Percentiles rank a stretch among this genome's conserved stretches.
phyloP scores from a whole-genome alignment of 73 alveolate species.

The Paramecium biaurelia region DNA sequence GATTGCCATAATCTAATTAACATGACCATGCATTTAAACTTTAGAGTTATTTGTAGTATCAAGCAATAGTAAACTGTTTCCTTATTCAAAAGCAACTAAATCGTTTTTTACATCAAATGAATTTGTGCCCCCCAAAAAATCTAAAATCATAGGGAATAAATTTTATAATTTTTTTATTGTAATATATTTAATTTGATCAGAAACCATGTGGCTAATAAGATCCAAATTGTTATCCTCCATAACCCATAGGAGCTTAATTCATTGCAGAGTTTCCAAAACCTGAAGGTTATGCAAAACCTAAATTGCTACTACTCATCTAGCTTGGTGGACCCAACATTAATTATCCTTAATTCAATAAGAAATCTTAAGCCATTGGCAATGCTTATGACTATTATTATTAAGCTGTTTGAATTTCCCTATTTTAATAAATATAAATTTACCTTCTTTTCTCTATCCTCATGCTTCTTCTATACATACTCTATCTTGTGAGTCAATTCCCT shows the following conservation, averaged over 20 bases:
- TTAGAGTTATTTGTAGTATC: conserved; percentile 17
- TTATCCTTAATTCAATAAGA: background rate
- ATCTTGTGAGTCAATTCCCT: conserved; percentile 92
- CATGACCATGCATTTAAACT: conserved; percentile 32
- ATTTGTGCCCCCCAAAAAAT: background rate
- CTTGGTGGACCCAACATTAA: conserved; percentile 31
- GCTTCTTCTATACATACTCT: conserved; percentile 90
- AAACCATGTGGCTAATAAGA: background rate
- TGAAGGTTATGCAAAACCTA: background rate
- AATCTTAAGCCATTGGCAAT: conserved; percentile 13
- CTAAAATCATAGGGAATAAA: background rate
- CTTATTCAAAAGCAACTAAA: conserved; percentile 40
- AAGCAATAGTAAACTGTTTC: background rate
- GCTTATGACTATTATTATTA: conserved; percentile 5
- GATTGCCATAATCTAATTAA: background rate
- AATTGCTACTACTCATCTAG: background rate
- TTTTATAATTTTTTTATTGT: background rate
- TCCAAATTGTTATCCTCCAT: conserved; percentile 11
- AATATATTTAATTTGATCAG: background rate
- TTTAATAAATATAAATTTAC: conserved; percentile 18
- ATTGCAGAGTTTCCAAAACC: background rate
- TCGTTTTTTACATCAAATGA: background rate
- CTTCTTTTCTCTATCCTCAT: conserved; percentile 92
- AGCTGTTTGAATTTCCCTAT: conserved; percentile 25
- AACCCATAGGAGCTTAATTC: background rate